Evolutionary conservation across 768 basidiomycete genomes (phyloP), one percentile per base, ranked within the genome.

Genomic region (Strobilomyces dryophilus): DNA sequence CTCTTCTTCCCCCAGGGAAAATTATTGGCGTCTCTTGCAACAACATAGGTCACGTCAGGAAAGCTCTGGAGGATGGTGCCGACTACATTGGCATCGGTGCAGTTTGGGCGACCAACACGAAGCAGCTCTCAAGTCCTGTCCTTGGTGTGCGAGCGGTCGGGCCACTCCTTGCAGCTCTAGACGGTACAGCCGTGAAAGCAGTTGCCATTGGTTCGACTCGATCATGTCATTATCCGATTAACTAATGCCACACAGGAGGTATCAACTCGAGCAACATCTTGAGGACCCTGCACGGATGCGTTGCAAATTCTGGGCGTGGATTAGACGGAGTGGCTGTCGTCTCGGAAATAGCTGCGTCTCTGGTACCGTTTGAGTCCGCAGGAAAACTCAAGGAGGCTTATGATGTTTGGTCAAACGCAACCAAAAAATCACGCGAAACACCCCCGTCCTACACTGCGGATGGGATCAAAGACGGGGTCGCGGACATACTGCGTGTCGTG

Each of bases 31-130:
- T 93, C 11, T 89, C 87, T 15, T 89, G 89, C 64, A 84, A 85
- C 58, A 85, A 80, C 21, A 56, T 79, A 12, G 77, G 79, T 9
- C 85, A 97, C 49, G 81, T 88, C 29, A 70, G 70, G 40, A 67
- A 71, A 31, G 92, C 92, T 0, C 66, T 85, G 8, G 68, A 75
- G 50, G 80, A 81, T 17, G 79, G 82, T 2, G 91, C 77, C 0
- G 92, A 97, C 66, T 97, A 95, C 63, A 76, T 97, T 42, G 93
- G 95, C 1, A 82, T 97, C 27, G 94, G 94, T 7, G 79, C 95
- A 0, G 81, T 92, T 3, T 95, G 85, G 80, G 74, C 74, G 6
- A 98, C 94, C 1, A 73, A 75, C 44, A 93, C 89, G 29, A 98
- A 98, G 67, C 77, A 81, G 55, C 75, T 90, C 53, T 77, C 78